phyloP scores from a whole-genome alignment of 306 rosid genomes.

The Quercus wislizeni region DNA sequence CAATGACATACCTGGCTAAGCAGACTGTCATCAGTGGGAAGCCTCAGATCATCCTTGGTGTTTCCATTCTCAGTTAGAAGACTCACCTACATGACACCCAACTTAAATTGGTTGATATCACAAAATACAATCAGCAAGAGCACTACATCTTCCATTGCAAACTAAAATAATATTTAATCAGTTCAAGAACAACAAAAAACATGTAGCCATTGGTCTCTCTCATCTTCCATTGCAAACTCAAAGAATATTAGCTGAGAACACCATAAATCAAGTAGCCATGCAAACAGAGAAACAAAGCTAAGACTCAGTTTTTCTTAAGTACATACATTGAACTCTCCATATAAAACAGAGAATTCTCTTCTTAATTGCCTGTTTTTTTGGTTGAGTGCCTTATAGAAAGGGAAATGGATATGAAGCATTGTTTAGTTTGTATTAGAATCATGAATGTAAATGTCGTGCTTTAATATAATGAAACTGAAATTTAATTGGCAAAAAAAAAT shows the following conservation, averaged over 20 bases:
- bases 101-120: conserved; percentile 14
- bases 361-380: neutral
- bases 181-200: no score
- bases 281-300: no score
- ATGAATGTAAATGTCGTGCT: neutral
- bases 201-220: no score
- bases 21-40: conserved; percentile 67
- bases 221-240: no score
- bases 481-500: neutral
- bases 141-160: neutral
- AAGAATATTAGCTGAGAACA: no score
- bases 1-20: conserved; percentile 48
- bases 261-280: no score
- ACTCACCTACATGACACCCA: conserved; percentile 48
- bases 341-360: neutral
- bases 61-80: conserved; percentile 67
- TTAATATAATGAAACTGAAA: neutral
- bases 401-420: neutral
- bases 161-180: no score
- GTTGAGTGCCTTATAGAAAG: neutral
- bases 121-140: neutral
- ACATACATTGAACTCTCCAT: no score
- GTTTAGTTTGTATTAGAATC: neutral
- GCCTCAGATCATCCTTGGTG: conserved; percentile 78
- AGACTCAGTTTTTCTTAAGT: no score